Percentiles rank a stretch among this genome's conserved stretches.
These are phyloP conservation scores for Torulaspora microellipsoides DNA, from an alignment of 805 yeast genomes.

Conservation along the genomic window DNA sequence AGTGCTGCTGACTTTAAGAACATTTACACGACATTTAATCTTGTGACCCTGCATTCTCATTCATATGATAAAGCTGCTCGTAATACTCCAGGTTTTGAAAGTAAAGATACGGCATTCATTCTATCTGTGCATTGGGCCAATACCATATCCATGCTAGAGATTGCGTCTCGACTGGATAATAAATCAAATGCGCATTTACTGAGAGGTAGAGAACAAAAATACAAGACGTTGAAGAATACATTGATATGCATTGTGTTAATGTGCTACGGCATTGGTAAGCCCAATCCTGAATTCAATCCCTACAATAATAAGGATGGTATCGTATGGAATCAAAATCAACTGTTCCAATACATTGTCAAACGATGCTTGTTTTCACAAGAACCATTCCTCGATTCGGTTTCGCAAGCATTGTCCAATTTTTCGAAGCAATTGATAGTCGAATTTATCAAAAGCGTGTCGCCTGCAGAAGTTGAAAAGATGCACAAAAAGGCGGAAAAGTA, in stretches of 20 bases:
- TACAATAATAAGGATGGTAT: slow-evolving; percentile 14
- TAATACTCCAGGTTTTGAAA: slow-evolving; percentile 14
- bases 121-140: slow-evolving; percentile 30
- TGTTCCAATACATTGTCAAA: slow-evolving; percentile 31
- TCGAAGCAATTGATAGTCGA: slow-evolving; percentile 16
- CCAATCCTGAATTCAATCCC: slow-evolving; percentile 16
- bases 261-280: slow-evolving; percentile 22
- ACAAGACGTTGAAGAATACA: slow-evolving; percentile 34
- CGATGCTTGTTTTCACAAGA: slow-evolving; percentile 17
- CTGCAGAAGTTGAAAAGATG: slow-evolving; percentile 10
- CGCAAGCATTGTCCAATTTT: slow-evolving; percentile 17
- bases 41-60: slow-evolving; percentile 18
- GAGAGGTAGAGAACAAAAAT: slow-evolving; percentile 38
- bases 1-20: slow-evolving; percentile 14
- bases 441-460: slow-evolving; percentile 15
- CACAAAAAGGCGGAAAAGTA: slow-evolving; percentile 2
- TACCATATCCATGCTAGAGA: slow-evolving; percentile 52
- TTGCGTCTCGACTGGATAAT: slow-evolving; percentile 48
- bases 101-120: slow-evolving; percentile 18
- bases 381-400: slow-evolving; percentile 17
- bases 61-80: slow-evolving; percentile 22
- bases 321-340: slow-evolving; percentile 22
- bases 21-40: slow-evolving; percentile 17
- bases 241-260: slow-evolving; percentile 25
- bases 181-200: slow-evolving; percentile 33